Evolutionary conservation across 2,329 filamentous ascomycete genomes (phyloP), one percentile per base, ranked within the genome.

Genomic region (Neofusicoccum cordaticola): DNA sequence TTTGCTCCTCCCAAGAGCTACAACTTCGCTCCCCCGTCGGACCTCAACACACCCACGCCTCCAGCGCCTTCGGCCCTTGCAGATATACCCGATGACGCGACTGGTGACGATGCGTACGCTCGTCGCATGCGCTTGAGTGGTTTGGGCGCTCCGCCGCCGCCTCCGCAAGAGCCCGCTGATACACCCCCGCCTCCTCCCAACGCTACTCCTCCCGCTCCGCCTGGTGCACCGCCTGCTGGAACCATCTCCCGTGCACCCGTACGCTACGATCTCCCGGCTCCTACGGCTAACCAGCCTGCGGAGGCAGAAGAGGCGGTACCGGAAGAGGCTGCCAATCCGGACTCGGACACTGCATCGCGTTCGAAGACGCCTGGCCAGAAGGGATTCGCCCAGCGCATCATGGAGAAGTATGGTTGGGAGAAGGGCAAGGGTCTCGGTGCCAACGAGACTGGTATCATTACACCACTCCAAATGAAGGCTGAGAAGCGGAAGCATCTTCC

Each of bases 401-500:
- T 99, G 87, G 86, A 87, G 67, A 98, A 97, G 75, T 95, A 97
- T 79, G 95, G 95, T 63, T 98, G 93, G 91, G 89, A 88, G 41
- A 90, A 93, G 72, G 95, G 95, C 27, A 85, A 89, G 67, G 95
- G 95, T 19, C 86, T 99, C 3, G 95, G 95, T 69, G 93, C 92
- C 15, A 86, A 89, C 67, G 88, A 87, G 37, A 87, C 88, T 27
- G 95, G 95, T 66, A 97, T 99, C 71, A 84, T 92, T 62, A 91
- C 93, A 22, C 91, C 93, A 4, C 81, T 99, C 3, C 87, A 88
- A 52, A 90, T 94, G 45, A 62, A 65, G 13, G 69, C 72, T n/a
- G 89, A 95, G 71, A 96, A 95, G 80, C 85, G 90, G 37, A 91
- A 92, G 76, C 93, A 92, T 78, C 88, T 86, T 67, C 84, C 90